These are phyloP conservation scores for Orbilia ellipsospora DNA, from an alignment of 2,329 filamentous ascomycete genomes.

Conservation along the genomic window DNA sequence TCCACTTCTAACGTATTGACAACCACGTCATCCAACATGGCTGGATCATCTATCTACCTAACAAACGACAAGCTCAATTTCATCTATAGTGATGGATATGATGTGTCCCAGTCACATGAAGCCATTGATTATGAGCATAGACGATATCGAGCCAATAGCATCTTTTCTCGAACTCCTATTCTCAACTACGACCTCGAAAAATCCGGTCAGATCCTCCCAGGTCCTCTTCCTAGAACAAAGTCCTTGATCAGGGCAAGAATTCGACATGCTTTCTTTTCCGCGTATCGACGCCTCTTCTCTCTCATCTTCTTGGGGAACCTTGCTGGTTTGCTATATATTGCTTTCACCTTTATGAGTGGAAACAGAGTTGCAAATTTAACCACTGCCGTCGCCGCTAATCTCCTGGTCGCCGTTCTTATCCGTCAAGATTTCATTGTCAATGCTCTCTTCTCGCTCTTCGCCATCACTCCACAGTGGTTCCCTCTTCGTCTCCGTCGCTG, in stretches of 20 bases:
- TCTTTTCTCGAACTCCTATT: slow-evolving; percentile 40
- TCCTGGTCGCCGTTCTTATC: slow-evolving; percentile 65
- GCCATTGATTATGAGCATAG: slow-evolving; percentile 42
- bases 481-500: slow-evolving; percentile 65
- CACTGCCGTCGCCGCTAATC: slow-evolving; percentile 62
- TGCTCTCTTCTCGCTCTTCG: slow-evolving; percentile 65
- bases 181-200: slow-evolving; percentile 48
- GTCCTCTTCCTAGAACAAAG: slow-evolving; percentile 27
- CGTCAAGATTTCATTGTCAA: slow-evolving; percentile 69
- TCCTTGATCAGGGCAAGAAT: slow-evolving; percentile 63
- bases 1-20: background rate
- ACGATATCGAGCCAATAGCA: slow-evolving; percentile 40
- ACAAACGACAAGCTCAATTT: slow-evolving; percentile 40
- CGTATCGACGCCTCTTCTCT: slow-evolving; percentile 64
- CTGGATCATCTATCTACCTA: slow-evolving; percentile 7
- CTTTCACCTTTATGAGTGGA: slow-evolving; percentile 34
- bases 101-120: slow-evolving; percentile 22
- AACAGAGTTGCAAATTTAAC: slow-evolving; percentile 31
- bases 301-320: slow-evolving; percentile 63
- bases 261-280: slow-evolving; percentile 64
- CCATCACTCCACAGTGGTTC: slow-evolving; percentile 63
- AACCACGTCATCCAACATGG: slow-evolving; percentile 9
- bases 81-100: slow-evolving; percentile 23
- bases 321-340: slow-evolving; percentile 48
- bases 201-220: slow-evolving; percentile 23